These are phyloP conservation scores for Tricharina praecox DNA, from an alignment of 495 filamentous ascomycete species.

Conservation along the genomic window DNA sequence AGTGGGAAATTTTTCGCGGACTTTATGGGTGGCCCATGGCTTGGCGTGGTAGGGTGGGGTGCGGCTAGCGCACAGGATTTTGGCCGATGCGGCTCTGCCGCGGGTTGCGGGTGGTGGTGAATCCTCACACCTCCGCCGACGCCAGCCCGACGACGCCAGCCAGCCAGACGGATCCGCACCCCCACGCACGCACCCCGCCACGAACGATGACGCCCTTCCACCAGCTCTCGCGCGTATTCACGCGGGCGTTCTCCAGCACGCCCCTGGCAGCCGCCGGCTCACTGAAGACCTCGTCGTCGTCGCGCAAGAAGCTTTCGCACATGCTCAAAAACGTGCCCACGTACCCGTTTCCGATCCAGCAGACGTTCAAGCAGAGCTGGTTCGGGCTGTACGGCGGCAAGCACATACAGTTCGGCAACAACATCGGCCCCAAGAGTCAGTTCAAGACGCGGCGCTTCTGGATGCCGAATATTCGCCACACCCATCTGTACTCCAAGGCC, in stretches of 20 bases:
- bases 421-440: conserved; percentile 50
- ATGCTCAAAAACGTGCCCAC: conserved; percentile 37
- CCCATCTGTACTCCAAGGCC: conserved; percentile 53
- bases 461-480: conserved; percentile 72
- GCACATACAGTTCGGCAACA: conserved; percentile 80
- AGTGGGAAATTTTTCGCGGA: no score
- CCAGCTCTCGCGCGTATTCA: no score
- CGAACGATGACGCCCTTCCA: no score
- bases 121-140: no score
- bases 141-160: no score
- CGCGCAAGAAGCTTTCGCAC: conserved; percentile 23
- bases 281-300: conserved; percentile 24
- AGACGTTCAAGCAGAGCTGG: conserved; percentile 73
- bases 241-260: conserved; percentile 13
- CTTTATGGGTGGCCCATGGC: not conserved
- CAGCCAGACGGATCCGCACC: no score
- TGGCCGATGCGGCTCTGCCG: no score
- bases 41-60: not conserved
- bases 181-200: no score
- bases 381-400: conserved; percentile 65
- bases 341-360: conserved; percentile 72
- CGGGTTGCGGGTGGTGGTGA: no score
- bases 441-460: conserved; percentile 72
- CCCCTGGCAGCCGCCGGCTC: no score
- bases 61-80: no score